Percentiles rank a stretch among this genome's conserved stretches.
phyloP scores from a whole-genome alignment of 177 flowering plant species.

The Vitis hybrid region DNA sequence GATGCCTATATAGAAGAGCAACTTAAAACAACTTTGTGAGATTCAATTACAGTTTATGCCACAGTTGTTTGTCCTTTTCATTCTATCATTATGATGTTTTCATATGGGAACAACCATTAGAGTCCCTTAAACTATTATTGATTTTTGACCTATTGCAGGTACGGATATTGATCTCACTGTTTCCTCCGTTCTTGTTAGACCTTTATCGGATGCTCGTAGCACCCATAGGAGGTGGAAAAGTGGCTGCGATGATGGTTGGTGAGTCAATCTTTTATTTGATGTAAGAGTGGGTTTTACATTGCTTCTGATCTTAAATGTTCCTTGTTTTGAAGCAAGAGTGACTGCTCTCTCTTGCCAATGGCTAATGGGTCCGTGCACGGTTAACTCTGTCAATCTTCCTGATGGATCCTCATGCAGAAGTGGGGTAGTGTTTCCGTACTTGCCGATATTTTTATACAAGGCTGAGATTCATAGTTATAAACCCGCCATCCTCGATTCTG shows the following conservation, averaged over 20 bases:
- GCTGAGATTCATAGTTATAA: not conserved
- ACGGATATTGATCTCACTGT: constrained; percentile 65
- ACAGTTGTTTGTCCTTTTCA: too few species aligned
- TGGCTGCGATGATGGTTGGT: constrained; percentile 94
- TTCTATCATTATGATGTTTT: not conserved
- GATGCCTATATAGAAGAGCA: too few species aligned
- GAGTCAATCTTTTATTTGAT: constrained; percentile 23
- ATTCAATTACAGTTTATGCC: too few species aligned
- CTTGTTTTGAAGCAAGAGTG: constrained; percentile 72
- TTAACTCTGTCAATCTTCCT: constrained; percentile 70
- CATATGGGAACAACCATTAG: not conserved
- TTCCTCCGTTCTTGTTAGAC: constrained; percentile 67
- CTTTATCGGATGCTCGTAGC: constrained; percentile 71
- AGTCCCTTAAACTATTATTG: not conserved
- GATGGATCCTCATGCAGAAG: constrained; percentile 71
- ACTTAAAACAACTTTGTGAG: too few species aligned
- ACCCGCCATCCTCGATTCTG: not conserved
- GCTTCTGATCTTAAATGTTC: not conserved
- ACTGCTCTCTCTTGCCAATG: constrained; percentile 93
- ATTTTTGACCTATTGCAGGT: constrained; percentile 41
- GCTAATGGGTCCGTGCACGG: constrained; percentile 88
- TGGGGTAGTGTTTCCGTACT: constrained; percentile 50
- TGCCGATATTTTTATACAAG: not conserved
- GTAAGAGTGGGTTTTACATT: not conserved
- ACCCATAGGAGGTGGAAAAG: constrained; percentile 71